phyloP scores from a whole-genome alignment of 169 alveolate genomes.

The Eimeria necatrix region DNA sequence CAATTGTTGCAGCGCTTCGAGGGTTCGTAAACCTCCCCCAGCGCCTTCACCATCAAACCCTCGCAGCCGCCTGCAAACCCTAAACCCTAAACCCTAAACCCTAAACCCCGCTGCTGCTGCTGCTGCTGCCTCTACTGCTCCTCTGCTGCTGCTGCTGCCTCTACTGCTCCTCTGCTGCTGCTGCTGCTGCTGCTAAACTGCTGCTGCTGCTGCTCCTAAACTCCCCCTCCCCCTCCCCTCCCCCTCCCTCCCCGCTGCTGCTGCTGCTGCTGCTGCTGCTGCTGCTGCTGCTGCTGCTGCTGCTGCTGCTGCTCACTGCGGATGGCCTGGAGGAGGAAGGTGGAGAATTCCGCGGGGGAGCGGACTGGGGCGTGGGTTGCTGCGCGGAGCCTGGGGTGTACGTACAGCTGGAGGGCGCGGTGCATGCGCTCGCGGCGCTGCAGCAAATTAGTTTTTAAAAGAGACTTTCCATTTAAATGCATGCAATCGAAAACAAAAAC shows the following conservation, averaged over 20 bases:
- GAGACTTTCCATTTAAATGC: slow-evolving; percentile 87
- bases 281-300: background rate
- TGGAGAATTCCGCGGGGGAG: slow-evolving; percentile 89
- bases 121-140: too few species aligned
- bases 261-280: background rate
- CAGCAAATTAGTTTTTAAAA: background rate
- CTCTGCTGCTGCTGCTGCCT: too few species aligned
- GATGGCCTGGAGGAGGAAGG: slow-evolving; percentile 90
- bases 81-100: too few species aligned
- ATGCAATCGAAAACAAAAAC: slow-evolving; percentile 94
- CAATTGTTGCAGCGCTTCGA: slow-evolving; percentile 98
- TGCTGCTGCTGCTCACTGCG: too few species aligned
- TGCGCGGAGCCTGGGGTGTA: slow-evolving; percentile 79
- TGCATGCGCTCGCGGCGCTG: background rate
- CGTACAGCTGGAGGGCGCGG: slow-evolving; percentile 63
- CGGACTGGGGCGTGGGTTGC: slow-evolving; percentile 89
- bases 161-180: too few species aligned
- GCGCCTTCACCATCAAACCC: slow-evolving; percentile 99
- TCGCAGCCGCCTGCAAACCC: slow-evolving; percentile 94
- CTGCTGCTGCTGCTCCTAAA: too few species aligned
- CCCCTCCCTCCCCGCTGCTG: background rate
- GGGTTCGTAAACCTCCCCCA: slow-evolving; percentile 98
- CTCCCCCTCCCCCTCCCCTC: too few species aligned
- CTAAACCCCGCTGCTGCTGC: too few species aligned
- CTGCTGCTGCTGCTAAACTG: too few species aligned